Percentiles rank a stretch among this genome's conserved stretches.
Conservation (phyloP, 2,329 filamentous ascomycete genomes). For the Mollisiaceae sp. region DNA sequence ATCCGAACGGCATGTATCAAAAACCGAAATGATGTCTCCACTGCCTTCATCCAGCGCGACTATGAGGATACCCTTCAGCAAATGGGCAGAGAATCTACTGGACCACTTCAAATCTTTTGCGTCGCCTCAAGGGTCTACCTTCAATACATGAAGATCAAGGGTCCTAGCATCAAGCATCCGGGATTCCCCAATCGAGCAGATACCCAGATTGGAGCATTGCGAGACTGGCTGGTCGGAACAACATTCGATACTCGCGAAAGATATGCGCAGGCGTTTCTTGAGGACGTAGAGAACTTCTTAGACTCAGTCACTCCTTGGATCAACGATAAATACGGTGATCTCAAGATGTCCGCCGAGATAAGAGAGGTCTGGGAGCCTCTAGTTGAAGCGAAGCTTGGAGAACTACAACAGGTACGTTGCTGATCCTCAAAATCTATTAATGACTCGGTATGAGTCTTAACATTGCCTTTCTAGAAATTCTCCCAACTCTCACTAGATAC, state of each 20-base stretch:
- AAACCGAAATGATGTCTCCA: neutral
- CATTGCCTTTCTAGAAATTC: constrained; percentile 1
- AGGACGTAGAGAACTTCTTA: constrained; percentile 22
- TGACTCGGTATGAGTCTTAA: neutral
- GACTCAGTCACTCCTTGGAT: constrained; percentile 22
- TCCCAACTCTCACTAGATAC: neutral
- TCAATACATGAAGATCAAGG: constrained; percentile 7
- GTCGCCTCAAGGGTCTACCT: constrained; percentile 24
- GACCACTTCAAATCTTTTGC: constrained; percentile 23
- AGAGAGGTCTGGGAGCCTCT: constrained; percentile 5
- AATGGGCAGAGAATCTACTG: constrained; percentile 15
- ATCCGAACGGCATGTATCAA: neutral
- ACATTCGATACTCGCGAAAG: constrained; percentile 23
- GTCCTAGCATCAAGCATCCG: neutral
- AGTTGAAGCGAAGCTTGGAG: neutral
- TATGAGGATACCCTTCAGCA: constrained; percentile 18
- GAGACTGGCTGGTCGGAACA: constrained; percentile 23
- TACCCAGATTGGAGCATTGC: constrained; percentile 24
- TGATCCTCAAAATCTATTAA: neutral
- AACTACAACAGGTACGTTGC: constrained; percentile 18
- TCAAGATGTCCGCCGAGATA: constrained; percentile 19
- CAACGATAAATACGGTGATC: constrained; percentile 18
- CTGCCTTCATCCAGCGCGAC: constrained; percentile 7
- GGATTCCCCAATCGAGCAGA: constrained; percentile 25
- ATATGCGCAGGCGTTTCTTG: constrained; percentile 24